Conservation (phyloP, 805 yeast genomes). For the Isabelozyma gotoi region DNA sequence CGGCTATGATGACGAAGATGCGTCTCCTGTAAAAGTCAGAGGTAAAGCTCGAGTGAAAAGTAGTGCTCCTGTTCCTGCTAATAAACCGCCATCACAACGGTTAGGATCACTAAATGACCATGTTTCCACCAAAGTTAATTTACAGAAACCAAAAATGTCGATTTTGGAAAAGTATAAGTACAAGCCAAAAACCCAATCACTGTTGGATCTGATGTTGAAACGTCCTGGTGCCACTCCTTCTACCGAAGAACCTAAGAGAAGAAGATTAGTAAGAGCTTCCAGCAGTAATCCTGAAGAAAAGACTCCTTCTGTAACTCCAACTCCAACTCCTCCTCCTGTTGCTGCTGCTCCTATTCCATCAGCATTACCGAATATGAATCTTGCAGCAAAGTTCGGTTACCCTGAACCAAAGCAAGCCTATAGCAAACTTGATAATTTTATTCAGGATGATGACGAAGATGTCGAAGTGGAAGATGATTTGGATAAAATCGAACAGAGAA, state of each 20-base stretch:
- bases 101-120: slow-evolving; percentile 3
- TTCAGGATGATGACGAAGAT: slow-evolving; percentile 9
- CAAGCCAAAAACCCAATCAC: slow-evolving; percentile 31
- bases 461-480: slow-evolving; percentile 26
- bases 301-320: slow-evolving; percentile 4
- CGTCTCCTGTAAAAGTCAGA: slow-evolving; percentile 33
- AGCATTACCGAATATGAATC: background rate
- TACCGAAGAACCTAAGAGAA: slow-evolving; percentile 20
- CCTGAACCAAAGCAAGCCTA: slow-evolving; percentile 2
- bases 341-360: slow-evolving; percentile 2
- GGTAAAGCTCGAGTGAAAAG: slow-evolving; percentile 32
- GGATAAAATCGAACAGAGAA: slow-evolving; percentile 39
- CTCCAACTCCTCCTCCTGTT: slow-evolving; percentile 5
- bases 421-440: slow-evolving; percentile 1
- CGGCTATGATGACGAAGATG: slow-evolving; percentile 31
- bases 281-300: slow-evolving; percentile 14
- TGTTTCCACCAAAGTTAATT: slow-evolving; percentile 38
- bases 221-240: background rate
- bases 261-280: slow-evolving; percentile 38
- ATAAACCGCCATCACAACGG: slow-evolving; percentile 17
- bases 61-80: no score
- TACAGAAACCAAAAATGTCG: slow-evolving; percentile 38
- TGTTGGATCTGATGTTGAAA: slow-evolving; percentile 20
- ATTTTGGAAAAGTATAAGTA: slow-evolving; percentile 42
- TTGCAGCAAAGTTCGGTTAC: slow-evolving; percentile 7